A percentile compares a stretch with the other conserved stretches of the same genome.
These are phyloP conservation scores for Teunomyces tritomae DNA, from an alignment of 805 yeast species.

Conservation along the genomic window DNA sequence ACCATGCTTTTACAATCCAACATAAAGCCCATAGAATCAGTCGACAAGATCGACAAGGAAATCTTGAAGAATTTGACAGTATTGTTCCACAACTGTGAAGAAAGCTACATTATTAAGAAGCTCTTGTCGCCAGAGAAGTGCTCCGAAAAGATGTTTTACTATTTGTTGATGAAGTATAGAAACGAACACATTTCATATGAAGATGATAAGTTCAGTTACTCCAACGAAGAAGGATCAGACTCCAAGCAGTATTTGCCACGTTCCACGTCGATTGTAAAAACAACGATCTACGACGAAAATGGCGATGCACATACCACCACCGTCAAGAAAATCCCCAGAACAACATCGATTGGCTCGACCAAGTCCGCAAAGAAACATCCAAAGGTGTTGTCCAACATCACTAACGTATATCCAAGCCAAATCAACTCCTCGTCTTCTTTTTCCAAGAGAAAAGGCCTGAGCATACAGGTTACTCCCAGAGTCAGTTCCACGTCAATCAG, in stretches of 20 bases:
- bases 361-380: slow-evolving; percentile 18
- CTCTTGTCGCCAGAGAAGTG: slow-evolving; percentile 56
- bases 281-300: slow-evolving; percentile 29
- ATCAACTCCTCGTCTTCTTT: slow-evolving; percentile 41
- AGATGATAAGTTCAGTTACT: slow-evolving; percentile 13
- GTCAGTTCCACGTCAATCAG: slow-evolving; percentile 1
- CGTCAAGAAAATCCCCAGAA: slow-evolving; percentile 19
- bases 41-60: slow-evolving; percentile 64
- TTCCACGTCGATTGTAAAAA: slow-evolving; percentile 40
- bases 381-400: slow-evolving; percentile 31
- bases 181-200: slow-evolving; percentile 50
- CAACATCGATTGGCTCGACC: slow-evolving; percentile 21
- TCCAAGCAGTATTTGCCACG: slow-evolving; percentile 34
- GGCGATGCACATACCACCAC: slow-evolving; percentile 22
- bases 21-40: slow-evolving; percentile 33
- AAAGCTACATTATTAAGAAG: slow-evolving; percentile 48
- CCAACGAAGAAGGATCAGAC: slow-evolving; percentile 24
- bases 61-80: slow-evolving; percentile 74
- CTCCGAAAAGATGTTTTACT: slow-evolving; percentile 80
- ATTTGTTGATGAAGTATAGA: slow-evolving; percentile 68
- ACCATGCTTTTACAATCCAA: slow-evolving; percentile 8
- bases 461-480: slow-evolving; percentile 24
- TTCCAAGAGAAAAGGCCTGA: slow-evolving; percentile 31
- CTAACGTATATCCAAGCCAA: slow-evolving; percentile 25
- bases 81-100: slow-evolving; percentile 75